Evolutionary conservation across 768 basidiomycete genomes (phyloP).

Genomic region (Auriculariales sp.): DNA sequence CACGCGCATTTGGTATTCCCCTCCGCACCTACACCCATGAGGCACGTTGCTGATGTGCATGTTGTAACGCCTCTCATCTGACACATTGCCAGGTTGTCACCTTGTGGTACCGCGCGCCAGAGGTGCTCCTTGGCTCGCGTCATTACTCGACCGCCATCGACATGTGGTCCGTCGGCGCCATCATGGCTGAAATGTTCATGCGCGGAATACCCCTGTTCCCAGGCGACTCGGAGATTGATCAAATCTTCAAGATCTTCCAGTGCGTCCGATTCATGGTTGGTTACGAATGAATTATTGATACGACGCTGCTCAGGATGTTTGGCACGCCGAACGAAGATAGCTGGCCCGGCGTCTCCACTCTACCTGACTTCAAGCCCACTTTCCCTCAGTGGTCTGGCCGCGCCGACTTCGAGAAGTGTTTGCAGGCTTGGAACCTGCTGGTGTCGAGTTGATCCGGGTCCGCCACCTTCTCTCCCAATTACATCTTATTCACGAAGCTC

Average conservation of each 20-base stretch:
- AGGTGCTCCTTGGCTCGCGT: conserved; percentile 87
- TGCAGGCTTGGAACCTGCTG: conserved; percentile 55
- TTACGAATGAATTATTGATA: conserved; percentile 1
- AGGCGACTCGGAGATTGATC: conserved; percentile 98
- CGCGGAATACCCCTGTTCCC: conserved; percentile 85
- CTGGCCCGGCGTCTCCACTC: conserved; percentile 79
- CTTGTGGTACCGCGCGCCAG: conserved; percentile 97
- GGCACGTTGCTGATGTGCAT: conserved; percentile 26
- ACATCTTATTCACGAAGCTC: background rate
- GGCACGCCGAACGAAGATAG: conserved; percentile 84
- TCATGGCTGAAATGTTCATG: conserved; percentile 98
- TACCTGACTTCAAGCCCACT: conserved; percentile 92
- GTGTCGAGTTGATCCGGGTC: conserved; percentile 71
- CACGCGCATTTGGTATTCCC: conserved; percentile 94
- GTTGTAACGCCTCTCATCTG: background rate
- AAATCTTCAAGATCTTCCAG: conserved; percentile 99
- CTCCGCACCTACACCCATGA: conserved; percentile 99
- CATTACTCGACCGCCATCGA: conserved; percentile 97
- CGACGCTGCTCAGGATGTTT: conserved; percentile 48
- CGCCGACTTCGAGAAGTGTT: conserved; percentile 53
- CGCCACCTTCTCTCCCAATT: conserved; percentile 4
- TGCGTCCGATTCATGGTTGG: conserved; percentile 28
- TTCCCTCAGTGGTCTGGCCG: conserved; percentile 87
- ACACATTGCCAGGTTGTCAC: conserved; percentile 72
- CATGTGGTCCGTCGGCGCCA: conserved; percentile 98